phyloP scores from a whole-genome alignment of 2,329 filamentous ascomycete genomes.

The Gaeumannomyces tritici region DNA sequence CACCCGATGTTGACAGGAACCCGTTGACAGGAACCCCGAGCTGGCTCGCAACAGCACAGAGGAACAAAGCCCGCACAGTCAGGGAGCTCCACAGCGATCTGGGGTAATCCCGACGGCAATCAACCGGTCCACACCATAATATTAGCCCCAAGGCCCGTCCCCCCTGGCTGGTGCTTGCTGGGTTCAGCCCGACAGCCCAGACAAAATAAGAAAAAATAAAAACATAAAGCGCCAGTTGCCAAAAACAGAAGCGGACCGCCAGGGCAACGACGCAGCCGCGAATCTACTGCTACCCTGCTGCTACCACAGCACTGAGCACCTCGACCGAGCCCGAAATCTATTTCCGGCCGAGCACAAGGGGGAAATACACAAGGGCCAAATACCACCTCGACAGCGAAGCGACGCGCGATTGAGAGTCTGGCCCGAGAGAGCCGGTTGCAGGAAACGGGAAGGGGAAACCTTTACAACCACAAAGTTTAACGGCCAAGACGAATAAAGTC shows the following conservation, averaged over 20 bases:
- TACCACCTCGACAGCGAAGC: neutral
- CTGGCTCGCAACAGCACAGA: neutral
- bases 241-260: neutral
- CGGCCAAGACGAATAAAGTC: neutral
- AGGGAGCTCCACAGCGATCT: neutral
- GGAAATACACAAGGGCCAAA: neutral
- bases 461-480: too few relatives aligned
- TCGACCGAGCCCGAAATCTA: neutral
- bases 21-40: neutral
- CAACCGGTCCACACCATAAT: neutral
- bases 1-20: neutral
- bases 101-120: neutral
- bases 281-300: neutral
- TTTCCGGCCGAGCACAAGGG: neutral
- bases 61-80: neutral
- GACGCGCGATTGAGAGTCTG: neutral
- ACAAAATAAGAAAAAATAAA: neutral
- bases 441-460: too few relatives aligned
- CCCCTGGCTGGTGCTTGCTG: too few relatives aligned
- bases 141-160: neutral
- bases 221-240: neutral
- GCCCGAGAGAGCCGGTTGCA: neutral
- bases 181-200: neutral
- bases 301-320: neutral
- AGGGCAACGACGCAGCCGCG: neutral